Evolutionary conservation across 306 rosid genomes (phyloP), one percentile per base, ranked within the genome.

Genomic region (Begonia loranthoides): DNA sequence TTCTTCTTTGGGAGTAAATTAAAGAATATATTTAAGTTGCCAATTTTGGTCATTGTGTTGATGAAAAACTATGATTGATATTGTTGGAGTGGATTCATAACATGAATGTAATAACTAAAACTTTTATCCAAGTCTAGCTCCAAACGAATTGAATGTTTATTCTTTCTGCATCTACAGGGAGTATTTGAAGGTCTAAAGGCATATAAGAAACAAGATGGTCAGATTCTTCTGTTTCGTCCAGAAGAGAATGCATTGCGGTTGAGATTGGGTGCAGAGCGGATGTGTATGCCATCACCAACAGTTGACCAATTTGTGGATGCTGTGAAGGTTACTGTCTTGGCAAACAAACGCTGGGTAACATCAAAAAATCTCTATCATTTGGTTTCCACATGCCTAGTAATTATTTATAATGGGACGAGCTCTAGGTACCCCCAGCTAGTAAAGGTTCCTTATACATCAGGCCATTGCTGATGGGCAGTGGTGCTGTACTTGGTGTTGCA

Each of bases 181-280:
- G 57, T 86, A 62, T 90, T 90, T 70, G 99, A 90, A 72, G 99
- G 99, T 66, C 57, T 90, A 75, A 86, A 90, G 63, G 99, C 99
- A 16, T 83, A 86, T 66, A 80, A 86, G 28, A 90, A 72, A 55
- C 34, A 74, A 61, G 87, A 86, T 66, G 92, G 83, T 53, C 76
- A 54, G 40, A 76, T 90, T 51, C 88, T 86, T 40, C 79, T 90
- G 69, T 90, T 90, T 62, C 93, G 99, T 51, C 96, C 99, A 0
- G 86, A 86, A 73, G 99, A 90, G 69, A 90, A 90, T 78, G 97
- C 85, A 19, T 2, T 50, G 49, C 68, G 94, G 66, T 78, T 90
- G 95, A 73, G 67, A 74, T 33, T 57, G 65, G 95, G 94, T 21
- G 97, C 95, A 0, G 97, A 85, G 66, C 66, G 95, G 56, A 85